Evolutionary conservation across 352 stramenopile genomes (phyloP).

Genomic region (Globisporangium paddicum): DNA sequence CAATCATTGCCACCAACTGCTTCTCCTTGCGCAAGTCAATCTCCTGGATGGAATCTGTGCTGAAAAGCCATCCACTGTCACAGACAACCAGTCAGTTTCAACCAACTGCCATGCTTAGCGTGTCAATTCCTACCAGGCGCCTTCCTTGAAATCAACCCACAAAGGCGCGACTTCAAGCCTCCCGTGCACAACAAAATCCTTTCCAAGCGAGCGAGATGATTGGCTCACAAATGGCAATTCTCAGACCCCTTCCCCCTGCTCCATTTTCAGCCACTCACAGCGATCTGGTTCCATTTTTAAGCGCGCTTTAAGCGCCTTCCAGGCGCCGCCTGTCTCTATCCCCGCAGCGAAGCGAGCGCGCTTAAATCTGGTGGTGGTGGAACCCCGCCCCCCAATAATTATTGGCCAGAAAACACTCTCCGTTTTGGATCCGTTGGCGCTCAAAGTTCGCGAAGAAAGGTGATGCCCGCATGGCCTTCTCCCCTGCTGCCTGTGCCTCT

Average conservation of each 20-base stretch:
- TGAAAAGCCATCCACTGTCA: not conserved
- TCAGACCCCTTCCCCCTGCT: not conserved
- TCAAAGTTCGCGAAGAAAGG: constrained; percentile 23
- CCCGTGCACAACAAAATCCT: not conserved
- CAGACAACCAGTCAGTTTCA: not conserved
- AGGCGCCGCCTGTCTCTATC: constrained; percentile 3
- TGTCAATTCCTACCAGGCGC: not conserved
- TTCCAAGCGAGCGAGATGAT: not conserved
- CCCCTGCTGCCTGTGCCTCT: not conserved
- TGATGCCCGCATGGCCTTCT: constrained; percentile 1
- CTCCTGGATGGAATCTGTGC: too few relatives aligned
- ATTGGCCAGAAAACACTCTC: constrained; percentile 33
- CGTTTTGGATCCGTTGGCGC: constrained; percentile 36
- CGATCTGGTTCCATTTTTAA: not conserved
- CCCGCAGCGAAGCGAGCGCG: not conserved
- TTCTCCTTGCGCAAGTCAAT: not conserved
- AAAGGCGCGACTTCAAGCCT: not conserved
- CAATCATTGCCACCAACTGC: not conserved
- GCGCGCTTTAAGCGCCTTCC: constrained; percentile 1
- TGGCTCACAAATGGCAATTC: not conserved
- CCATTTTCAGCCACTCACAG: not conserved
- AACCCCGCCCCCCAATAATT: constrained; percentile 6
- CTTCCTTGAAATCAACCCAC: not conserved
- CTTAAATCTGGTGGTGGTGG: constrained; percentile 14
- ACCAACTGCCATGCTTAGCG: too few relatives aligned